Percentiles rank a stretch among this genome's conserved stretches.
phyloP scores from a whole-genome alignment of 805 yeast species.

The Candida dajiaensis region DNA sequence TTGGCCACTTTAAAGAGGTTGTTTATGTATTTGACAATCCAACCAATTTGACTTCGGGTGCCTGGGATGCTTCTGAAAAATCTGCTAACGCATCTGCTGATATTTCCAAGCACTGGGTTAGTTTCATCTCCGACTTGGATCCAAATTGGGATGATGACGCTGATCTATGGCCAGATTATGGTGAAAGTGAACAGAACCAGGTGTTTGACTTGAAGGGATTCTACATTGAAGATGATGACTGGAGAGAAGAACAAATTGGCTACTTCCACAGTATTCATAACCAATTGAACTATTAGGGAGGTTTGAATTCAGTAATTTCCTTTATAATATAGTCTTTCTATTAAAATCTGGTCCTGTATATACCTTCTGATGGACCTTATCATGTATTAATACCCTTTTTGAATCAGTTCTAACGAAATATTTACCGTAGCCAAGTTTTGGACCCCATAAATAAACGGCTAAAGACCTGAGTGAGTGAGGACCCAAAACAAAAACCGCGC shows the following conservation, averaged over 20 bases:
- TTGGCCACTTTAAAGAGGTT: conserved; percentile 6
- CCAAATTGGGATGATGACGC: conserved; percentile 23
- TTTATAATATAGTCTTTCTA: no score
- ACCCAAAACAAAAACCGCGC: no score
- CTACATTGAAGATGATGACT: conserved; percentile 4
- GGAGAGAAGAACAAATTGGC: conserved; percentile 4
- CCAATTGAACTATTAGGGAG: background rate
- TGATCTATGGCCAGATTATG: conserved; percentile 4
- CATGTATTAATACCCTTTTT: no score
- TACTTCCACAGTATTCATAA: background rate
- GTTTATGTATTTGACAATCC: conserved; percentile 8
- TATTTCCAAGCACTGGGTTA: conserved; percentile 4
- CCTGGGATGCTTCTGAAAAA: conserved; percentile 1
- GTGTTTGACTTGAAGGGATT: conserved; percentile 9
- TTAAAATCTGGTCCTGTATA: no score
- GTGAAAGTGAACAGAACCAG: background rate
- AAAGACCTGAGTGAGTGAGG: no score
- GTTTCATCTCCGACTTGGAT: conserved; percentile 30
- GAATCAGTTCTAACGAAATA: no score
- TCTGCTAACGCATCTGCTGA: conserved; percentile 1
- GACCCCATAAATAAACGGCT: no score
- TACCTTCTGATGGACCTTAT: no score
- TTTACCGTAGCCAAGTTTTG: no score
- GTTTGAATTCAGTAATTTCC: no score
- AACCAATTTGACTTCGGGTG: background rate